phyloP scores from a whole-genome alignment of 805 yeast genomes.

The Tetrapisispora fleetii region DNA sequence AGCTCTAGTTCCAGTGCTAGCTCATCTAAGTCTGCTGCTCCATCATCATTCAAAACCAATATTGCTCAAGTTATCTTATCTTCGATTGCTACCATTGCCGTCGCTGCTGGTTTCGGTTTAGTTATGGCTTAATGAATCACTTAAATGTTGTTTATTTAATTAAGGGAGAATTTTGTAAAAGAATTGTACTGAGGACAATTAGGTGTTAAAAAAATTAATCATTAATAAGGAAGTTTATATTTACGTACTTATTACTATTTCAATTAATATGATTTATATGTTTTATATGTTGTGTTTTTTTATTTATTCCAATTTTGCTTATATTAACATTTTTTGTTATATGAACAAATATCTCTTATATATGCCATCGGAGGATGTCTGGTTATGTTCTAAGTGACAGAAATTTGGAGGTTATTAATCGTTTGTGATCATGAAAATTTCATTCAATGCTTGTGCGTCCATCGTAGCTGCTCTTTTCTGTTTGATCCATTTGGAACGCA shows the following conservation, averaged over 20 bases:
- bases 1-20: slow-evolving; percentile 10
- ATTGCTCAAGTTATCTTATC: slow-evolving; percentile 26
- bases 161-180: not conserved
- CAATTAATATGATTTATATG: not conserved
- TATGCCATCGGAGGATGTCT: no score
- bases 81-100: slow-evolving; percentile 25
- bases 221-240: slow-evolving; percentile 1
- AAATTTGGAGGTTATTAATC: slow-evolving; percentile 2
- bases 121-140: slow-evolving; percentile 22
- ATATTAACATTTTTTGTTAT: no score
- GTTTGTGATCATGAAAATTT: slow-evolving; percentile 78
- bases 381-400: not conserved
- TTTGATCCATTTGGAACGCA: slow-evolving; percentile 77
- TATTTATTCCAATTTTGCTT: not conserved
- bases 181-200: not conserved
- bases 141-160: not conserved
- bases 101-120: slow-evolving; percentile 32
- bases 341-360: not conserved
- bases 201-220: not conserved
- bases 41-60: slow-evolving; percentile 14
- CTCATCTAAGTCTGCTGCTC: slow-evolving; percentile 1
- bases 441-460: slow-evolving; percentile 83
- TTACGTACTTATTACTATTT: not conserved
- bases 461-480: slow-evolving; percentile 87
- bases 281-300: not conserved